Evolutionary conservation across 2,329 filamentous ascomycete genomes (phyloP), one percentile per base, ranked within the genome.

Genomic region (Didymella pinodella): DNA sequence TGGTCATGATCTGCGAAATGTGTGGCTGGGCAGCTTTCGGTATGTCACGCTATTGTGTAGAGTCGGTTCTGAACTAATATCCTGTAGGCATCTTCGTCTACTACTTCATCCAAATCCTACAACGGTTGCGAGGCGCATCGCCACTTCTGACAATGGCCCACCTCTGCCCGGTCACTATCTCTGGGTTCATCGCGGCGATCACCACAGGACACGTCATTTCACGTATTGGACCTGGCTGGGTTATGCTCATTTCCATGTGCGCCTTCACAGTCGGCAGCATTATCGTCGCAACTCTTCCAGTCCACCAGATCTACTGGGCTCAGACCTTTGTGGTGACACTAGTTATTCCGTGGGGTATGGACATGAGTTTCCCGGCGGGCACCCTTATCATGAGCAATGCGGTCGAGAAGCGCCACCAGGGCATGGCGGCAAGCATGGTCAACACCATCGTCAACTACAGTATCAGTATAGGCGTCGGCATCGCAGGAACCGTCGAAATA

Each of bases 1-100:
- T 88, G 65, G 85, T 88, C 0, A 77, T 89, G 2, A 82, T 74
- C 0, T 85, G 83, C 51, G 78, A 86, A 0, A 80, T 79, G 2
- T 84, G 71, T 26, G 77, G 77, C 22, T 77, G 74, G 75, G 65
- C 69, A 29, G 64, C 65, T n/a, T 76, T 76, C 43, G 74, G 72
- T 68, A 67, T 61, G 60, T 64, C 36, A 2, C 14, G n/a, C 10
- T n/a, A 14, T 28, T 14, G 14, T 28, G 25, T 4, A 28, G 28
- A 26, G 11, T 10, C 12, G 16, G 26, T 8, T 3, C 4, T 28
- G 14, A 36, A 22, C 12, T 14, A 6, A 52, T 29, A 7, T 16
- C 1, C 3, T 16, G 1, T 31, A 70, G 68, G 69, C n/a, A 70
- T 74, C 22, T 74, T 63, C 54, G 36, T 71, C 12, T 77, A 72